Conservation (phyloP, 768 basidiomycete species). For the Pisolithus microcarpus region DNA sequence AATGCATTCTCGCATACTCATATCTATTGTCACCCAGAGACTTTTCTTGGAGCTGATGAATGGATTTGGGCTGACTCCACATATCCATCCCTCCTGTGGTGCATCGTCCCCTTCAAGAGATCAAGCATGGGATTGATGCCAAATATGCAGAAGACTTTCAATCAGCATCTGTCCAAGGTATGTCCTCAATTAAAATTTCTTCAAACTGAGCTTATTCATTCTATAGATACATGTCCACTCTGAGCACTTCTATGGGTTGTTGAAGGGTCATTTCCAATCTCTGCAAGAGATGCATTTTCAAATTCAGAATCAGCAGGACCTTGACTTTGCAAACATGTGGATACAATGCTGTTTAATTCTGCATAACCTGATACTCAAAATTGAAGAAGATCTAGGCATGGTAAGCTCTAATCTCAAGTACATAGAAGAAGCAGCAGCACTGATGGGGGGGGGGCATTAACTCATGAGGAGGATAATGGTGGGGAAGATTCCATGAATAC, state of each 20-base stretch:
- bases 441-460: neutral
- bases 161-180: slow-evolving; percentile 13
- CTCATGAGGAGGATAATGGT: neutral
- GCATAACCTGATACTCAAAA: slow-evolving; percentile 8
- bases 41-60: too few species aligned
- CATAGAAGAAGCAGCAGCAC: neutral
- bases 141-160: slow-evolving; percentile 5
- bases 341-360: slow-evolving; percentile 6
- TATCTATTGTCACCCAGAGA: too few species aligned
- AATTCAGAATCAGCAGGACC: neutral
- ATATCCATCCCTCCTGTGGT: too few species aligned
- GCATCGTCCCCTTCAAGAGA: slow-evolving; percentile 16
- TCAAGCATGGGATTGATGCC: slow-evolving; percentile 9
- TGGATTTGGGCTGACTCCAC: too few species aligned
- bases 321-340: slow-evolving; percentile 2
- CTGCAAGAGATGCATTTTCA: neutral
- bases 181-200: neutral
- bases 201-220: neutral
- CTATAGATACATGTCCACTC: slow-evolving; percentile 13
- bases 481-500: neutral
- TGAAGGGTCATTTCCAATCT: slow-evolving; percentile 12
- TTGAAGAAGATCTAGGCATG: slow-evolving; percentile 6
- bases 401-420: neutral
- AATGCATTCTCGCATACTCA: too few species aligned
- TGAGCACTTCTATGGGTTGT: slow-evolving; percentile 12